Base-by-base conservation (phyloP, 2,329 filamentous ascomycete species). In the Penicillium sp. region DNA sequence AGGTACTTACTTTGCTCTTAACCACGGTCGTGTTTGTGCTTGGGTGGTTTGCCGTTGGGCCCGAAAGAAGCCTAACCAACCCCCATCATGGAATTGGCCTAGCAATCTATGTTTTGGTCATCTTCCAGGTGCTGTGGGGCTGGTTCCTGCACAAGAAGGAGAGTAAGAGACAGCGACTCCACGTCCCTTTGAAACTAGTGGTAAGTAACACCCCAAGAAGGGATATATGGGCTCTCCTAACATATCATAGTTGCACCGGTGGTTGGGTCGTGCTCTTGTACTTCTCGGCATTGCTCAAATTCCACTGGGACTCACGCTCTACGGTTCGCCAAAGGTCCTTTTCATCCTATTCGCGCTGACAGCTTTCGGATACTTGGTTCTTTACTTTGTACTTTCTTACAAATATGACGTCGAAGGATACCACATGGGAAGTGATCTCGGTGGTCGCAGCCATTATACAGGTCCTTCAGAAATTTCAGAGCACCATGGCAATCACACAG, bases 311-410 rank as follows among this genome's bases (percentile, higher is more conserved):
- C 75, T 98, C 41, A 90, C 90, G 0, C 76, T 98, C 1, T 98
- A 96, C 62, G 93, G 93, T 6, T 95, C 90, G 28, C 91, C 93
- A 5, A 82, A 85, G 61, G 80, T 79, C 33, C 77, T 90, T 3
- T 98, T 97, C 66, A 82, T 98, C 45, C 74, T 97, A 3, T 98
- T 86, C 63, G 79, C 90, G 0, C 55, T 97, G 0, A 91, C 85
- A 75, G 84, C 85, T 66, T 80, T 81, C 26, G 76, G 86, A 17
- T 72, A 96, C 31, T 58, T 96, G 15, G 61, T 89, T 2, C 56
- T 82, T 13, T 96, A 89, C 69, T 94, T 97, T 61, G 74, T 91
- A 48, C 74, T 95, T 31, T 85, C 84, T 56, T 94, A 87, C 68
- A 75, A 80, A 67, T 83, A 72, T 69, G 82, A 70, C 32, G 59